These are phyloP conservation scores for Paracamarosporium sp. DNA, from an alignment of 2,329 filamentous ascomycete genomes.

Conservation along the genomic window DNA sequence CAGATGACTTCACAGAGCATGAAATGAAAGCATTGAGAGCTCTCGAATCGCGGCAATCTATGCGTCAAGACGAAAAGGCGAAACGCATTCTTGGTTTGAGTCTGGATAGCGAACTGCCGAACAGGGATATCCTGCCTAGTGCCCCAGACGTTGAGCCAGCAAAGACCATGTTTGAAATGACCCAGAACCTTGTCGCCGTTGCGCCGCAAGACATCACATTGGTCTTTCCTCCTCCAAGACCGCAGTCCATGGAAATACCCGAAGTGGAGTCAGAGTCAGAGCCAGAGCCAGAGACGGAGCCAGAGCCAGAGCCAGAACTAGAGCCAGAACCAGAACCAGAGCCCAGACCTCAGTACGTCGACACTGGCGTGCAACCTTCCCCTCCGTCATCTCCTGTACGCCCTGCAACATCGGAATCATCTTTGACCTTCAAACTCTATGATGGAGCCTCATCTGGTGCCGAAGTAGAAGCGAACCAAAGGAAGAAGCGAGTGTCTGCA, in stretches of 20 bases:
- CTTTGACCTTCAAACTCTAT: conserved; percentile 27
- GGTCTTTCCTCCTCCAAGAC: conserved; percentile 42
- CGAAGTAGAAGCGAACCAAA: conserved; percentile 75
- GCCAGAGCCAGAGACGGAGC: conserved; percentile 1
- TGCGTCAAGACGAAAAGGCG: conserved; percentile 52
- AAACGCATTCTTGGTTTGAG: conserved; percentile 54
- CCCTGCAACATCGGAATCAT: conserved; percentile 27
- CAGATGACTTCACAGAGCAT: conserved; percentile 63
- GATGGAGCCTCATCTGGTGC: conserved; percentile 24
- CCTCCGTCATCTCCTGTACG: conserved; percentile 76
- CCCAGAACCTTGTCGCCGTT: conserved; percentile 29
- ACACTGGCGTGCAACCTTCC: conserved; percentile 82
- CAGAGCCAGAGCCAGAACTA: not conserved
- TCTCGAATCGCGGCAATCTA: conserved; percentile 50
- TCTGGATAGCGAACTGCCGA: conserved; percentile 30
- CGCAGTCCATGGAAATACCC: conserved; percentile 12
- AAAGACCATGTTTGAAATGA: conserved; percentile 29
- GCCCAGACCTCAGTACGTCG: conserved; percentile 62
- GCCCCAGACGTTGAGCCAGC: conserved; percentile 31
- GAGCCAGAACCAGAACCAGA: not conserved
- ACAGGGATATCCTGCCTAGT: conserved; percentile 28
- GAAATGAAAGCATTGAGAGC: conserved; percentile 48
- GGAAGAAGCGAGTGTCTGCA: conserved; percentile 69
- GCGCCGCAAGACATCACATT: conserved; percentile 35
- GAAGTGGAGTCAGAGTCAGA: conserved; percentile 4